These are phyloP conservation scores for Rhodocollybia butyracea DNA, from an alignment of 768 basidiomycete species.

Conservation along the genomic window DNA sequence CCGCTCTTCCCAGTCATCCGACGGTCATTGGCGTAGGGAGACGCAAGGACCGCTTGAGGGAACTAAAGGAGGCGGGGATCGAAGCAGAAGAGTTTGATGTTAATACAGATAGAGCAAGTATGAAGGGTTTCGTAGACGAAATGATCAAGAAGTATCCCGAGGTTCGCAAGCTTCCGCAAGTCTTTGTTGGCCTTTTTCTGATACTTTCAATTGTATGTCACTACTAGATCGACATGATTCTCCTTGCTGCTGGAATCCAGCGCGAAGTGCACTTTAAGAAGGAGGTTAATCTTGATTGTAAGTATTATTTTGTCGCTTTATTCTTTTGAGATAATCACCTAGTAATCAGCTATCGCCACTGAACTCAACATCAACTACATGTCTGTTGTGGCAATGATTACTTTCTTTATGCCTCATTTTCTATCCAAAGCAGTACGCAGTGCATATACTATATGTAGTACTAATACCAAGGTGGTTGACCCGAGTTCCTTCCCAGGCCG, in stretches of 20 bases:
- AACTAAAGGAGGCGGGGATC: slow-evolving; percentile 38
- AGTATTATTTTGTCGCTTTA: slow-evolving; percentile 8
- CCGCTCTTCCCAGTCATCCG: slow-evolving; percentile 43
- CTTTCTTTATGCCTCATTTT: slow-evolving; percentile 52
- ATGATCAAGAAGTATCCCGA: slow-evolving; percentile 45
- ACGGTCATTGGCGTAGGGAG: slow-evolving; percentile 50
- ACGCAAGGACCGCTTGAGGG: slow-evolving; percentile 50
- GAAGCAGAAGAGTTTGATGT: slow-evolving; percentile 43
- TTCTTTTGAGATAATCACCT: slow-evolving; percentile 4
- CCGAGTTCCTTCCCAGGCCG: slow-evolving; percentile 24
- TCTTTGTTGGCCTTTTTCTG: background rate
- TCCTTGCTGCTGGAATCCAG: slow-evolving; percentile 54
- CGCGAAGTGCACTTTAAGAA: slow-evolving; percentile 44
- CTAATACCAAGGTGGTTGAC: background rate
- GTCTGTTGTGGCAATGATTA: slow-evolving; percentile 44
- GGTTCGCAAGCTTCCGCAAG: slow-evolving; percentile 26
- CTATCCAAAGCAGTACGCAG: slow-evolving; percentile 45
- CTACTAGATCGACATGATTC: slow-evolving; percentile 49
- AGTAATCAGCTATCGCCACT: slow-evolving; percentile 33
- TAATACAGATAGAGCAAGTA: slow-evolving; percentile 28
- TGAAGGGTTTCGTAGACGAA: slow-evolving; percentile 39
- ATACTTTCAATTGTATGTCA: background rate
- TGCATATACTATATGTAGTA: background rate
- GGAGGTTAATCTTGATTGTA: slow-evolving; percentile 39
- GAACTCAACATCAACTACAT: slow-evolving; percentile 57